Base-by-base conservation (phyloP, 768 basidiomycete species). In the Rhodotorula diobovata region DNA sequence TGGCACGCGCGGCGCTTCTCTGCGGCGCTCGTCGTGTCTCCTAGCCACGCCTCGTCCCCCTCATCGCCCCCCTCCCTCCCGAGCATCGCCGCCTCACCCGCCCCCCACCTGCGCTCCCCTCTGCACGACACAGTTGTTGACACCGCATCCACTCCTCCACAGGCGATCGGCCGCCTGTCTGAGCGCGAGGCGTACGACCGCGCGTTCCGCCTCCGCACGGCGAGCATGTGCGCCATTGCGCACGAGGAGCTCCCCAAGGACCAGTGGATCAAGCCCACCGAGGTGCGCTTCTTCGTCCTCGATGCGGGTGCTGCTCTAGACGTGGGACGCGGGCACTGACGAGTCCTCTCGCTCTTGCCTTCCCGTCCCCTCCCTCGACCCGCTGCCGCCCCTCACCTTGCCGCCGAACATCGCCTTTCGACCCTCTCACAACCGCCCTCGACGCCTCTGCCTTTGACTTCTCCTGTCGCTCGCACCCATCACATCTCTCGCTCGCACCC, bases 91-190 rank as follows among this genome's bases (percentile, higher is more conserved):
- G 9, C 41, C 10, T 16, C 41, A 41, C 41, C 9, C 41, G 10
- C 41, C 16, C 41, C 9, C 10, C 41, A 10, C 41, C 50, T n/a
- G 10, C 25, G 50, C 51, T 39, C 35, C 5, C 16, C 35, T 14
- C 8, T 11, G 28, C 28, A 8, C 6, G n/a, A 10, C 25, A 25
- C 8, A 18, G 45, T 21, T 39, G 34, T 18, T 15, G 30, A 35
- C 2, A 0, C 53, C n/a, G 21, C 60, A 16, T 7, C 4, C 59
- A 23, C 20, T 28, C 25, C 48, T 37, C 16, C 15, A 20, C 77
- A 97, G 94, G 95, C 95, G 46, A 81, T 99, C 73, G 80, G 79
- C 55, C 93, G 95, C 78, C 83, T 99, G 79, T 87, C 90, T 57
- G 84, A 86, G 43, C 85, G 86, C 59, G 88, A 97, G 82, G 79